Conservation (phyloP, 257 asterid species). For the Nicotiana attenuata region DNA sequence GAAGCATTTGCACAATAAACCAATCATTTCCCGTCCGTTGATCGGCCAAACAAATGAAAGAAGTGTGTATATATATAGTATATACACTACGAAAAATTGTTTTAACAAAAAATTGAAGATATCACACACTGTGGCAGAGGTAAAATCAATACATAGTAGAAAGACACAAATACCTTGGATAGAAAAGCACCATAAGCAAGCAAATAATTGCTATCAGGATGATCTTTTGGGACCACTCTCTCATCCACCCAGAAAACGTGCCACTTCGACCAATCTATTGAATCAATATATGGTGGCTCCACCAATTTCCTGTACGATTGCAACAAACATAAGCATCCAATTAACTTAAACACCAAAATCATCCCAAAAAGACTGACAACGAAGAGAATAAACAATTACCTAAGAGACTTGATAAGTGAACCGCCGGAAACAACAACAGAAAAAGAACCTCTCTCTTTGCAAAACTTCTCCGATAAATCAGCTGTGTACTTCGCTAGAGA, state of each 20-base stretch:
- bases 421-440: constrained; percentile 88
- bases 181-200: constrained; percentile 63
- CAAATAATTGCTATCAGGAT: constrained; percentile 65
- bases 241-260: constrained; percentile 84
- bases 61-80: too few relatives aligned
- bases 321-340: not conserved
- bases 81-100: too few relatives aligned
- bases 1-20: too few relatives aligned
- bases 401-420: constrained; percentile 72
- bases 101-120: too few relatives aligned
- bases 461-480: constrained; percentile 36
- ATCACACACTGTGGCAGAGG: not conserved
- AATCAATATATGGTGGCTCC: constrained; percentile 52
- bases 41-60: not conserved
- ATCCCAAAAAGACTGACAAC: not conserved
- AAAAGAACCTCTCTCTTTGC: constrained; percentile 46
- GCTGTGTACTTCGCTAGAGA: constrained; percentile 65
- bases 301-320: constrained; percentile 44
- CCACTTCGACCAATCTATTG: constrained; percentile 88
- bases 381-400: constrained; percentile 29
- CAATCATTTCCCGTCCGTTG: too few relatives aligned
- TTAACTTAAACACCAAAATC: too few relatives aligned
- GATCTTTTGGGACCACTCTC: constrained; percentile 73
- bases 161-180: constrained; percentile 47
- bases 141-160: not conserved